These are phyloP conservation scores for Rubia balearica DNA, from an alignment of 305 asterid species.

Conservation along the genomic window DNA sequence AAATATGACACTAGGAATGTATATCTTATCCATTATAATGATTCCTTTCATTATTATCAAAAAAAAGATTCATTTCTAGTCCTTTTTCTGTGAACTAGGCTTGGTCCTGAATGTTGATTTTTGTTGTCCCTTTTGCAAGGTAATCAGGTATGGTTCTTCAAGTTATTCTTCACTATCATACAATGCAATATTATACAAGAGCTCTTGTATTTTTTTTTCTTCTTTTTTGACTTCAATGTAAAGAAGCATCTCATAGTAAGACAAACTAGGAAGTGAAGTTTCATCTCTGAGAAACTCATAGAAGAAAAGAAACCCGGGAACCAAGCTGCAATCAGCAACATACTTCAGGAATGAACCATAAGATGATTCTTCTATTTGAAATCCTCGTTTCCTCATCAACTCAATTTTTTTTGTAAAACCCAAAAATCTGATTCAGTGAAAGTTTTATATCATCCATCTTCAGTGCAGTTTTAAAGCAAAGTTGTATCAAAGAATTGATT, in stretches of 20 bases:
- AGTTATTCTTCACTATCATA: constrained; percentile 34
- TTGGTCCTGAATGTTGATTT: no score
- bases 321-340: constrained; percentile 60
- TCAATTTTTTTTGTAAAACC: constrained; percentile 54
- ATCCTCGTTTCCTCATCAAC: constrained; percentile 51
- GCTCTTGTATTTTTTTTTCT: constrained; percentile 51
- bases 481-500: constrained; percentile 39
- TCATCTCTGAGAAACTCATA: constrained; percentile 44
- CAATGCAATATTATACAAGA: constrained; percentile 34
- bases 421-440: constrained; percentile 43
- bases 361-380: constrained; percentile 49
- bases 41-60: no score
- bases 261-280: constrained; percentile 44
- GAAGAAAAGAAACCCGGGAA: constrained; percentile 53
- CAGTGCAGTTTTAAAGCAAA: constrained; percentile 57
- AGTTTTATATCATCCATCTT: constrained; percentile 51
- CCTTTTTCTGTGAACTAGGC: no score
- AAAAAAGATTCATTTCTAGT: no score
- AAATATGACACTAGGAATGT: no score
- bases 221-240: constrained; percentile 48
- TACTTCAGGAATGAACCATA: constrained; percentile 61
- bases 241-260: constrained; percentile 84
- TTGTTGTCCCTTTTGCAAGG: no score
- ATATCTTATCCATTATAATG: no score
- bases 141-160: no score